Evolutionary conservation across 352 stramenopile genomes (phyloP).

Genomic region (Phytophthora meadii): DNA sequence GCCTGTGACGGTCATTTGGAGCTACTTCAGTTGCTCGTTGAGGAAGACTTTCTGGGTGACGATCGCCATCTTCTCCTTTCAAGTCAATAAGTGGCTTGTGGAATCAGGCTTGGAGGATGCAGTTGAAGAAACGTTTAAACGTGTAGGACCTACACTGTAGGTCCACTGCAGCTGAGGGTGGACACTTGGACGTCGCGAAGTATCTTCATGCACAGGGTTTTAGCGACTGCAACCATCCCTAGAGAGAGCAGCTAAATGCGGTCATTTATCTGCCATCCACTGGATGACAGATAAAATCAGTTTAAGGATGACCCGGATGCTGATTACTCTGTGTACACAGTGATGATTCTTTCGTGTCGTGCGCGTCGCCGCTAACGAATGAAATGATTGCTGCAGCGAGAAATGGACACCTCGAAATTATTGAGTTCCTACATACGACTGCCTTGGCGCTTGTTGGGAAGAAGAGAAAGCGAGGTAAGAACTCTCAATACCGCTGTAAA

Average conservation of each 20-base stretch:
- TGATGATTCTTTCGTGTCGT: background rate
- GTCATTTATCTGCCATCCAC: background rate
- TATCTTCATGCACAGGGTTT: slow-evolving; percentile 1
- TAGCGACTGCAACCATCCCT: slow-evolving; percentile 23
- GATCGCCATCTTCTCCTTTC: background rate
- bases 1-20: background rate
- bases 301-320: background rate
- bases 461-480: background rate
- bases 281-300: background rate
- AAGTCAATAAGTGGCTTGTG: slow-evolving; percentile 7
- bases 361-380: background rate
- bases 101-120: background rate
- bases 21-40: slow-evolving; percentile 8
- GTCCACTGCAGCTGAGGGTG: background rate
- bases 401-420: background rate
- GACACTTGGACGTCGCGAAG: slow-evolving; percentile 7
- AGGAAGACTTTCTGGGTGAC: background rate
- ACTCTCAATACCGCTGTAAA: background rate
- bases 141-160: background rate
- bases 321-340: background rate
- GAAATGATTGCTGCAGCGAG: background rate
- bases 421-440: slow-evolving; percentile 2
- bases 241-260: slow-evolving; percentile 25
- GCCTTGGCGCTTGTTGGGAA: background rate
- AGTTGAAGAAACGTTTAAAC: background rate